Evolutionary conservation across 345 rosid genomes (phyloP).

Genomic region (Cardamine chenopodiifolia): DNA sequence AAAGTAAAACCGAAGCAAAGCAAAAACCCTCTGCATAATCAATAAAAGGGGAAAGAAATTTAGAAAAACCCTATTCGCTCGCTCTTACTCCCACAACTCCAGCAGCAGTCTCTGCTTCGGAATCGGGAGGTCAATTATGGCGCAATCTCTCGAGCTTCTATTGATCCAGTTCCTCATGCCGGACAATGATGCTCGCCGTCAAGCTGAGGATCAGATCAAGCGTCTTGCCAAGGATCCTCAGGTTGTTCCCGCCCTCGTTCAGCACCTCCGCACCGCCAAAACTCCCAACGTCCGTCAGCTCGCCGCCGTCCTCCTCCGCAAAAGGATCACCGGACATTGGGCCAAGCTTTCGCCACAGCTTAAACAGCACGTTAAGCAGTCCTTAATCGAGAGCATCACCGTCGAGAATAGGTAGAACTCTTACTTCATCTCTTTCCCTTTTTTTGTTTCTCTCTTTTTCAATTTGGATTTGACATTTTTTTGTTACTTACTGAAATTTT

Average conservation of each 20-base stretch:
- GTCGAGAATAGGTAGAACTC: constrained; percentile 73
- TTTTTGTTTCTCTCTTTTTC: background rate
- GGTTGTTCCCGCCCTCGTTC: constrained; percentile 92
- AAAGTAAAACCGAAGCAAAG: background rate
- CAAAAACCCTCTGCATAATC: constrained; percentile 33
- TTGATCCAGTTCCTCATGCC: constrained; percentile 99
- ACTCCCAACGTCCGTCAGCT: constrained; percentile 98
- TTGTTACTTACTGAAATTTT: background rate
- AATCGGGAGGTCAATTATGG: constrained; percentile 51
- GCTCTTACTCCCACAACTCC: background rate
- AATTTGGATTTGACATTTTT: background rate
- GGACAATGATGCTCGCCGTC: constrained; percentile 94
- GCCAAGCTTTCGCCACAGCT: constrained; percentile 85
- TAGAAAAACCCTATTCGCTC: constrained; percentile 40
- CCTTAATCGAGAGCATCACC: constrained; percentile 92
- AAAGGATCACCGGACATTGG: constrained; percentile 99
- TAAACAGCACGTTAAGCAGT: constrained; percentile 82
- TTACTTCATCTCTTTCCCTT: background rate
- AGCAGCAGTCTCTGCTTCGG: constrained; percentile 41
- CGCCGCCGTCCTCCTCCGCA: constrained; percentile 98
- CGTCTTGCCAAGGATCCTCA: constrained; percentile 95
- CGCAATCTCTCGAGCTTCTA: constrained; percentile 88
- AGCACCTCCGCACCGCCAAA: constrained; percentile 99
- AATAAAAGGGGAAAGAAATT: background rate
- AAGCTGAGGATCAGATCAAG: constrained; percentile 98